Base-by-base conservation (phyloP, 2,329 filamentous ascomycete genomes). In the Hysterium pulicare region DNA sequence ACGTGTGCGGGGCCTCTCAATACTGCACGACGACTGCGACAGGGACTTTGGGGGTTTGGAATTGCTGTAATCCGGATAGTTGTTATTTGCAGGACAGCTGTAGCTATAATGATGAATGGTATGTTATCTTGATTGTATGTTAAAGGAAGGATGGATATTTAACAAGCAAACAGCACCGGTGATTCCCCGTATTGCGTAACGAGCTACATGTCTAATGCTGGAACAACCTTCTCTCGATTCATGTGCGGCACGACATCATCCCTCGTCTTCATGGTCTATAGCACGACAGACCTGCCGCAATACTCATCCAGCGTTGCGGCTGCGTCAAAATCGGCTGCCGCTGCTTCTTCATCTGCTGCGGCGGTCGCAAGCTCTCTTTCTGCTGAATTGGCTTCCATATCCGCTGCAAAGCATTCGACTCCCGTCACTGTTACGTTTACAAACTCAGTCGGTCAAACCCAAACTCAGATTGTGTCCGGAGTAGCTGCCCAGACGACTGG, bases 221-320 rank as follows among this genome's bases (percentile, higher is more conserved):
- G 38, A 19, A 41, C 33, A 17, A 45, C 42, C 4, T 45, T 37
- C 28, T 45, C 42, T 10, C 21, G 42, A 23, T 45, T 41, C 33
- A 45, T 45, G 42, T 45, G 42, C 23, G 42, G 31, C 11, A 41
- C 42, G 8, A 41, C 38, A 3, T 36, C 42, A 9, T 45, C 42
- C 11, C 31, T 41, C 11, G 33, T 45, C 7, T 41, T 28, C 15
- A 45, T 45, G 42, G 42, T 28, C 5, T 45, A 45, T 20, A 41
- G 26, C 13, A 35, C 38, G 8, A 24, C 34, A 21, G 42, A 45
- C 20, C 34, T 33, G 19, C 42, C 42, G n/a, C 42, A 45, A 30
- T 45, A 37, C 19, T 36, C 37, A 6, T 31, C 31, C 8, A 45
- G 42, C 19, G n/a, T 41, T 16, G 31, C 17, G 21, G 30, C 42